Evolutionary conservation across 768 basidiomycete genomes (phyloP).

Genomic region (Lyophyllum shimeji): DNA sequence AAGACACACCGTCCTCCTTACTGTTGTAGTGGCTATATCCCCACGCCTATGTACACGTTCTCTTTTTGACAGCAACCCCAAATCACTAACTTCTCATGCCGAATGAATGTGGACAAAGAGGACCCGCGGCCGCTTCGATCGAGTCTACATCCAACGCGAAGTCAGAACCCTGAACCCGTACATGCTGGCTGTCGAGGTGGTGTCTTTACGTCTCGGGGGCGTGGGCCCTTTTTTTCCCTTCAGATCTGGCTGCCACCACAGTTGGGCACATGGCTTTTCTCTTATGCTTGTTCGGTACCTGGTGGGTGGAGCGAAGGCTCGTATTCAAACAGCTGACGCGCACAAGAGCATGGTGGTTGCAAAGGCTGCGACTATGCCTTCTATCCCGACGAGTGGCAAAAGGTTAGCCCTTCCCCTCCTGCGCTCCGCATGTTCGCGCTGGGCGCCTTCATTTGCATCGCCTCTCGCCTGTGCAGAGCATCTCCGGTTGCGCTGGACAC

Average conservation of each 20-base stretch:
- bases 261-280: not conserved
- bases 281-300: not conserved
- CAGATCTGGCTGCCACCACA: not conserved
- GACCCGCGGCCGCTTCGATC: not conserved
- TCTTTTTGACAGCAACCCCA: not conserved
- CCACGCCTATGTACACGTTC: not conserved
- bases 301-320: not conserved
- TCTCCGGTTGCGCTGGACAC: not conserved
- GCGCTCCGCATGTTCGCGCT: not conserved
- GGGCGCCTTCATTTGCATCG: not conserved
- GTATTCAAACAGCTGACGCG: not conserved
- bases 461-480: not conserved
- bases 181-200: not conserved
- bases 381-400: not conserved
- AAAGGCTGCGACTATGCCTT: not conserved
- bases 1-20: not conserved
- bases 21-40: not conserved
- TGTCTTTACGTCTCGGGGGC: not conserved
- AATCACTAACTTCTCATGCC: not conserved
- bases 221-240: not conserved
- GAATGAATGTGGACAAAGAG: not conserved
- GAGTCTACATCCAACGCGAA: not conserved
- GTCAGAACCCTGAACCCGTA: not conserved
- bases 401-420: not conserved
- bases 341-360: not conserved